A percentile compares a stretch with the other conserved stretches of the same genome.
Conservation (phyloP, 441 rosid species). For the Gossypium aridum region DNA sequence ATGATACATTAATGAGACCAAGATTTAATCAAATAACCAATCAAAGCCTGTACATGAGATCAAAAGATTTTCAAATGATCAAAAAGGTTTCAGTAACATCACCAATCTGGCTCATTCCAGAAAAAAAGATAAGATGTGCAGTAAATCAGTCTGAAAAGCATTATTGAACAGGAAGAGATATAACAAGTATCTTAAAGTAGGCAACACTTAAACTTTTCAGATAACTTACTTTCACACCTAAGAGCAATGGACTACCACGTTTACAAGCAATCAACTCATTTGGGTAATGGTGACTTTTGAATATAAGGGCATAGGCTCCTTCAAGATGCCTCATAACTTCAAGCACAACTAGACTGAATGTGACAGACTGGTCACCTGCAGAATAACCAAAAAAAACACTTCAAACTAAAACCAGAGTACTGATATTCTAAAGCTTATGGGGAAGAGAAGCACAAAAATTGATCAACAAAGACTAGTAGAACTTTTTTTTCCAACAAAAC, state of each 20-base stretch:
- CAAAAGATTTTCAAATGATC: background rate
- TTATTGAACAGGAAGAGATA: background rate
- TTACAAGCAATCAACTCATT: conserved; percentile 95
- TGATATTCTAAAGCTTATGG: background rate
- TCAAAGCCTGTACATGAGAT: background rate
- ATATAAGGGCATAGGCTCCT: conserved; percentile 97
- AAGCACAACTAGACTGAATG: conserved; percentile 87
- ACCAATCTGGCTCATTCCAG: background rate
- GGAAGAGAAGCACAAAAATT: background rate
- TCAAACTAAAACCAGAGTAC: background rate
- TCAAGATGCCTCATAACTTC: conserved; percentile 98
- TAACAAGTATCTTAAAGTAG: background rate
- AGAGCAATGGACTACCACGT: conserved; percentile 91
- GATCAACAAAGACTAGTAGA: background rate
- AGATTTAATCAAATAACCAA: background rate
- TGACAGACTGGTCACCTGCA: conserved; percentile 63
- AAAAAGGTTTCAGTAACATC: background rate
- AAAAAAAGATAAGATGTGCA: background rate
- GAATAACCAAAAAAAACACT: conserved; percentile 9
- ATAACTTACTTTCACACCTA: conserved; percentile 85
- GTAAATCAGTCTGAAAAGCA: background rate
- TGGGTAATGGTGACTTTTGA: conserved; percentile 90
- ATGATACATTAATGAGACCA: background rate
- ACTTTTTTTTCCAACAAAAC: background rate
- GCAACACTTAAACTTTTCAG: background rate